These are phyloP conservation scores for Apiospora sp. DNA, from an alignment of 2,329 filamentous ascomycete species.

Conservation along the genomic window DNA sequence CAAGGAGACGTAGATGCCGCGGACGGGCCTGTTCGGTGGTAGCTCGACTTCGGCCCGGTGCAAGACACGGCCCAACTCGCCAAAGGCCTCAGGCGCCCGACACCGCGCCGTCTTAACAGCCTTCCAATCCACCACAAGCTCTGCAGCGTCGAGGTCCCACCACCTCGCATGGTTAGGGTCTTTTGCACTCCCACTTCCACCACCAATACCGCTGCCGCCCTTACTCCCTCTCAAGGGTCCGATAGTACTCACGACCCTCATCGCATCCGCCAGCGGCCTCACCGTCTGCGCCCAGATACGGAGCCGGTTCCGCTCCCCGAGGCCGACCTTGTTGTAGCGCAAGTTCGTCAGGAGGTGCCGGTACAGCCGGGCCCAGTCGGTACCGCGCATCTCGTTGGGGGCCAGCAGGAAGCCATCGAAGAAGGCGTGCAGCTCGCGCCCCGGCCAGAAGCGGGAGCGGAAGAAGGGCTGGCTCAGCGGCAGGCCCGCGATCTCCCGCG, in stretches of 20 bases:
- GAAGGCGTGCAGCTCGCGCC: slow-evolving; percentile 33
- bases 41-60: slow-evolving; percentile 32
- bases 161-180: not conserved
- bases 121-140: slow-evolving; percentile 28
- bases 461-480: slow-evolving; percentile 37
- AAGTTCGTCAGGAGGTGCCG: slow-evolving; percentile 29
- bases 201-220: not conserved
- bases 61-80: slow-evolving; percentile 28
- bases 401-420: slow-evolving; percentile 37
- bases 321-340: slow-evolving; percentile 30
- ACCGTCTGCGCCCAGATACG: slow-evolving; percentile 38
- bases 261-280: slow-evolving; percentile 31
- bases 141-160: not conserved
- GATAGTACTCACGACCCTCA: slow-evolving; percentile 30
- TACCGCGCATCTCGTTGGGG: slow-evolving; percentile 26
- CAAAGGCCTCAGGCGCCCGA: slow-evolving; percentile 28
- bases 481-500: slow-evolving; percentile 33
- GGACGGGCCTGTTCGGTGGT: slow-evolving; percentile 26
- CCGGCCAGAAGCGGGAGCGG: slow-evolving; percentile 37
- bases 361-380: slow-evolving; percentile 36
- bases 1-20: slow-evolving; percentile 34
- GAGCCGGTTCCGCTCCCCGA: slow-evolving; percentile 36
- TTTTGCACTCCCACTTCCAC: too few relatives aligned
- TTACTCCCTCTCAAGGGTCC: slow-evolving; percentile 30
- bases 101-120: slow-evolving; percentile 28